A percentile compares a stretch with the other conserved stretches of the same genome.
Conservation (phyloP, 169 alveolate species). For the Besnoitia besnoiti region DNA sequence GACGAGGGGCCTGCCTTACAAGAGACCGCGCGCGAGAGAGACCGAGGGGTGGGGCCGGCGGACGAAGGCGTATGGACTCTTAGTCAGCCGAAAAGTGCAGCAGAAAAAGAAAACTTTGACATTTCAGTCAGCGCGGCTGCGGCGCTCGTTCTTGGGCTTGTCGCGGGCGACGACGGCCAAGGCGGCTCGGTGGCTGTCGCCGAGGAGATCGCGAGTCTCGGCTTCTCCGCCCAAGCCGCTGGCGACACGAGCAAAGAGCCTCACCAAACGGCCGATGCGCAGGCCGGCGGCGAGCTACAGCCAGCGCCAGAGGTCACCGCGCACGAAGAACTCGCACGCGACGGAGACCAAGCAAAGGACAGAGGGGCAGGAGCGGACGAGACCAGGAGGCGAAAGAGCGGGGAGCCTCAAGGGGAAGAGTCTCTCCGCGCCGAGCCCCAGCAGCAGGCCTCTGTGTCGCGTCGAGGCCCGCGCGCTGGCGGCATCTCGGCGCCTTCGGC, state of each 20-base stretch:
- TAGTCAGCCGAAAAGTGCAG: too few relatives aligned
- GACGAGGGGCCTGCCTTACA: neutral
- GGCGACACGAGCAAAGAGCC: neutral
- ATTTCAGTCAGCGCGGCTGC: neutral
- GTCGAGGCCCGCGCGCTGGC: too few relatives aligned
- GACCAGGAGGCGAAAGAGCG: neutral
- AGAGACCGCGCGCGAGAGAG: neutral
- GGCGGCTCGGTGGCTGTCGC: constrained; percentile 14
- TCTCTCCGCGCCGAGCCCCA: too few relatives aligned
- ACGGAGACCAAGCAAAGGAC: neutral
- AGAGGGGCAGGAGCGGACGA: neutral
- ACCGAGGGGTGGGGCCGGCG: too few relatives aligned
- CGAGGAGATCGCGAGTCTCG: neutral
- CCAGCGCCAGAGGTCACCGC: neutral
- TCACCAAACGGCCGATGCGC: neutral
- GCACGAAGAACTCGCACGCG: neutral
- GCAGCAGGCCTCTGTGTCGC: too few relatives aligned
- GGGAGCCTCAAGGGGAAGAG: too few relatives aligned
- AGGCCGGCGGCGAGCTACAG: too few relatives aligned
- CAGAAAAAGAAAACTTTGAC: neutral
- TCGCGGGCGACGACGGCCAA: neutral
- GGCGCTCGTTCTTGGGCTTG: neutral
- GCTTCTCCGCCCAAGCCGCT: neutral
- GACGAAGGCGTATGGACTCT: too few relatives aligned
- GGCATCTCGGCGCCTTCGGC: neutral